phyloP scores from a whole-genome alignment of 805 yeast species.

The Metschnikowia drakensbergensis region DNA sequence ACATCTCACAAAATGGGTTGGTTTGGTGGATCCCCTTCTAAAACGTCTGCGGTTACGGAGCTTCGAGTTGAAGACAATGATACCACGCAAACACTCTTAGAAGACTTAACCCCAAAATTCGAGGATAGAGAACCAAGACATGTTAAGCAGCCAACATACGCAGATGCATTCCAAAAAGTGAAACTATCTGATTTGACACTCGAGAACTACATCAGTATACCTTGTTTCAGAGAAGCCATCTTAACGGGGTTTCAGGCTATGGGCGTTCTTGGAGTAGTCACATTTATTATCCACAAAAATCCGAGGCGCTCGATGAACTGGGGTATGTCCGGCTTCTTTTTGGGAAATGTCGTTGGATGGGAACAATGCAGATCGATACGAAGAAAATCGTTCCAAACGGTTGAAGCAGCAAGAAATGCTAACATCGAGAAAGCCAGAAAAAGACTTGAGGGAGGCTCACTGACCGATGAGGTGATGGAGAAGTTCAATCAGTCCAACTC shows the following conservation, averaged over 20 bases:
- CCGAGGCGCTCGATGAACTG: constrained; percentile 67
- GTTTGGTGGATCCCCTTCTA: constrained; percentile 39
- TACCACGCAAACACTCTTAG: constrained; percentile 35
- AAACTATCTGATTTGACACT: constrained; percentile 49
- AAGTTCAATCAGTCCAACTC: constrained; percentile 23
- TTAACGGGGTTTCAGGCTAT: constrained; percentile 69
- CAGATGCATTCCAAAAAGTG: constrained; percentile 44
- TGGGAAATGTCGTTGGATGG: constrained; percentile 86
- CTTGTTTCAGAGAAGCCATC: constrained; percentile 79
- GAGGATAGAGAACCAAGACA: constrained; percentile 30
- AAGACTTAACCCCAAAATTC: constrained; percentile 52
- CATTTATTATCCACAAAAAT: constrained; percentile 63
- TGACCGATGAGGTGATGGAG: constrained; percentile 24
- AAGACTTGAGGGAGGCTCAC: constrained; percentile 24
- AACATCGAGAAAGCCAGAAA: constrained; percentile 32
- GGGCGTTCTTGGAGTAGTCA: constrained; percentile 65
- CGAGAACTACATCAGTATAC: constrained; percentile 52
- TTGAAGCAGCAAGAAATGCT: constrained; percentile 61
- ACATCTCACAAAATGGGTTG: constrained; percentile 33
- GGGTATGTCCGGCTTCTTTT: constrained; percentile 73
- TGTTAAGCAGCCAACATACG: constrained; percentile 12
- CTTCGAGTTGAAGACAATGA: constrained; percentile 16
- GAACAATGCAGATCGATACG: constrained; percentile 82
- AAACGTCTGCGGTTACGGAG: constrained; percentile 34
- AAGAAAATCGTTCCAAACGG: constrained; percentile 60